A percentile compares a stretch with the other conserved stretches of the same genome.
These are phyloP conservation scores for Aspergillus versicolor DNA, from an alignment of 2,329 filamentous ascomycete species.

Conservation along the genomic window DNA sequence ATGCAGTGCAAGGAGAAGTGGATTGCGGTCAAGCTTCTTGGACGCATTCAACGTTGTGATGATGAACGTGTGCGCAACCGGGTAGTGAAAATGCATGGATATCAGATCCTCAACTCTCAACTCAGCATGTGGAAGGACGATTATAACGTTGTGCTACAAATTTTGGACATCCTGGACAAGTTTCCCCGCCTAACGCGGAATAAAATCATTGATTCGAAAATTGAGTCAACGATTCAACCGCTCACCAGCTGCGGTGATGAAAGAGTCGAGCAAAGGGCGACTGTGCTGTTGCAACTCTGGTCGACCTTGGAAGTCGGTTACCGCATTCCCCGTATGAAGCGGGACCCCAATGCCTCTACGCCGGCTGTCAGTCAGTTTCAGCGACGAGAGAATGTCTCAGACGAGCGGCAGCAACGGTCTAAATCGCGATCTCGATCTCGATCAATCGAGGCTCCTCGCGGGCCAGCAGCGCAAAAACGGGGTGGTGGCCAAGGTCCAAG, in stretches of 20 bases:
- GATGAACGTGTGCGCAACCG: constrained; percentile 84
- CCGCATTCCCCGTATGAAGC: constrained; percentile 86
- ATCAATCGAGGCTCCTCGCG: constrained; percentile 45
- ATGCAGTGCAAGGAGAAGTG: constrained; percentile 99
- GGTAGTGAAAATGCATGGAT: constrained; percentile 95
- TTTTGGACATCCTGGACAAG: constrained; percentile 82
- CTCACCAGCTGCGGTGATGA: constrained; percentile 69
- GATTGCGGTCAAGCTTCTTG: constrained; percentile 93
- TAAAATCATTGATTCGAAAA: constrained; percentile 95
- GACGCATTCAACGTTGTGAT: constrained; percentile 81
- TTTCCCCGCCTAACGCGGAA: constrained; percentile 91
- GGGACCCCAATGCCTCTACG: constrained; percentile 63
- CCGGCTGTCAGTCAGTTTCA: constrained; percentile 65
- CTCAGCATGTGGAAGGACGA: constrained; percentile 86
- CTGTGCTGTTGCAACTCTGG: constrained; percentile 77
- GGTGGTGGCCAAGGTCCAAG: constrained; percentile 59
- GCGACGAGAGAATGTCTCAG: constrained; percentile 52
- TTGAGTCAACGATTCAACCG: constrained; percentile 75
- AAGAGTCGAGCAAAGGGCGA: constrained; percentile 70
- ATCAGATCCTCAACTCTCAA: constrained; percentile 87
- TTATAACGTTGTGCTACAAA: constrained; percentile 82
- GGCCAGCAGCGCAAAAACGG: constrained; percentile 46
- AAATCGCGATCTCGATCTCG: constrained; percentile 50
- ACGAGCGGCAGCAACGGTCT: constrained; percentile 51
- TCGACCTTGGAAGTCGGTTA: constrained; percentile 86